Evolutionary conservation across 192 early-diverging fungal genomes (phyloP).

Genomic region (Spizellomyces sp.): DNA sequence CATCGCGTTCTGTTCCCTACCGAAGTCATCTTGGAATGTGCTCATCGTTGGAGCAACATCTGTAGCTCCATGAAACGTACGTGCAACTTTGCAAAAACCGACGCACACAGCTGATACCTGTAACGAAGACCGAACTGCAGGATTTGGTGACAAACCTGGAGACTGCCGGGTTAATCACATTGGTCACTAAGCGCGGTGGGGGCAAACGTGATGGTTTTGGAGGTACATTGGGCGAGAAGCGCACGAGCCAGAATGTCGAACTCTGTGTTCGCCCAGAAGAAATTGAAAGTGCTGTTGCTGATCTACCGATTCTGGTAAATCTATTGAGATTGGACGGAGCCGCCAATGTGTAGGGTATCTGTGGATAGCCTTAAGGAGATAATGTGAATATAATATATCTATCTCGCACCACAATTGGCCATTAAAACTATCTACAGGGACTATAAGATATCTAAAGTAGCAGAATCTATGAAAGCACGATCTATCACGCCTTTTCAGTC

Average conservation of each 20-base stretch:
- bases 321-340: slow-evolving; percentile 1
- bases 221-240: no score
- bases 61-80: slow-evolving; percentile 67
- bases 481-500: no score
- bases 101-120: slow-evolving; percentile 57
- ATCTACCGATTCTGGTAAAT: slow-evolving; percentile 13
- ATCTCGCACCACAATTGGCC: no score
- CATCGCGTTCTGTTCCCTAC: not conserved
- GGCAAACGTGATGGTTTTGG: not conserved
- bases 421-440: no score
- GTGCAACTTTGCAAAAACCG: slow-evolving; percentile 50
- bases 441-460: no score
- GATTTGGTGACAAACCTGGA: slow-evolving; percentile 77
- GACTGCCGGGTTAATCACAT: slow-evolving; percentile 63
- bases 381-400: no score
- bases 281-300: slow-evolving; percentile 19
- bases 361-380: no score
- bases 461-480: no score
- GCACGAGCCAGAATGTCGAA: not conserved
- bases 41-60: no score
- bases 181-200: not conserved
- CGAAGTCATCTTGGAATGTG: not conserved
- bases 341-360: no score
- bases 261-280: slow-evolving; percentile 23
- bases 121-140: slow-evolving; percentile 74